Evolutionary conservation across 768 basidiomycete species (phyloP), one percentile per base, ranked within the genome.

Genomic region (Mycena sanguinolenta): DNA sequence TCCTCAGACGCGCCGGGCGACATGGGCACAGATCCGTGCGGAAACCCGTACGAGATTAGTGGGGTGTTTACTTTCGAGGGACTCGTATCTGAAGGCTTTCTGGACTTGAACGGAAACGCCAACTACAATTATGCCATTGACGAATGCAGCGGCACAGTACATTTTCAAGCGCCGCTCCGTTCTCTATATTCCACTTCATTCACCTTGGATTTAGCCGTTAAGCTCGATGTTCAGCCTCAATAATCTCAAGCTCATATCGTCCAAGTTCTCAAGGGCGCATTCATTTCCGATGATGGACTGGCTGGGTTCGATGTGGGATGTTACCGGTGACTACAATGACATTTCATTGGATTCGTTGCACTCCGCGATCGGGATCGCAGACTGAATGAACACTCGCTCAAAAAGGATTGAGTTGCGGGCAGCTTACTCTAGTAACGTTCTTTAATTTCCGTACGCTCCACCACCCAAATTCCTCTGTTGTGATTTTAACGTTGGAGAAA

Each of bases 231-330:
- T n/a, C 2, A 1, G 16, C 19, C 28, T 9, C 27, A 38, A 9
- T 46, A 3, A n/a, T 42, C 8, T 14, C 13, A 30, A 36, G 28
- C 39, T 44, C 30, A 58, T 14, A 17, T 23, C 10, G 32, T 16
- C 25, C 6, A 30, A 76, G 80, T 77, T 23, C 84, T 82, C 58
- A 93, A 92, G 79, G 92, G 92, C 12, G 70, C 77, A 3, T 93
- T 85, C 77, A 90, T 93, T 74, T 82, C 83, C 53, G 68, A 78
- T 19, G 77, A 77, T 10, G 86, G 85, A 6, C 79, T 94, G 19
- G 83, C 80, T 64, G 93, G 92, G 6, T 93, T 93, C 78, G 81
- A 86, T 91, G 79, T 93, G 92, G 91, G 90, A 93, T 75, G 86
- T 89, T 44, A 90, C 87, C 25, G 90, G 90, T 3, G 93, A 93